Evolutionary conservation across 306 rosid genomes (phyloP).

Genomic region (Castanea crenata): DNA sequence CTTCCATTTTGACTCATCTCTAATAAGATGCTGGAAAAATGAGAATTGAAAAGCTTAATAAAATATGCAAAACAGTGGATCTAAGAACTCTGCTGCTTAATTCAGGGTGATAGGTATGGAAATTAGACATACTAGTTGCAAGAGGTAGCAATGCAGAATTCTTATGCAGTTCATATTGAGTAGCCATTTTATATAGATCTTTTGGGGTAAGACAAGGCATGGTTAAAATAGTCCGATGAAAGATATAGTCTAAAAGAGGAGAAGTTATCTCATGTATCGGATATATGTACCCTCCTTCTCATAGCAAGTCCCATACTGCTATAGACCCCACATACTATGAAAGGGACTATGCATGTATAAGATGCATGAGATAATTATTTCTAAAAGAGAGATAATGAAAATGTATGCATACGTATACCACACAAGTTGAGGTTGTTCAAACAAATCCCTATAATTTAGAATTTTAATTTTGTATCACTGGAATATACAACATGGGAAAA

Average conservation of each 20-base stretch:
- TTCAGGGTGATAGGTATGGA: neutral
- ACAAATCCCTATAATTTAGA: neutral
- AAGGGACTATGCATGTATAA: no score
- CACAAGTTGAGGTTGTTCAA: neutral
- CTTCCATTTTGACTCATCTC: constrained; percentile 46
- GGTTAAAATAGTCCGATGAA: neutral
- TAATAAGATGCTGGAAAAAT: constrained; percentile 2
- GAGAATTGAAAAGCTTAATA: neutral
- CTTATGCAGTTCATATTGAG: neutral
- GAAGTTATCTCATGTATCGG: no score
- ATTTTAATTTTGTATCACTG: no score
- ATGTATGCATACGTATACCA: neutral
- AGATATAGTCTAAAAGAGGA: neutral
- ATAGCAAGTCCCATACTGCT: no score
- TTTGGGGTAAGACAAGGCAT: neutral
- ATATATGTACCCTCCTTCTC: no score
- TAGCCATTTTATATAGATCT: neutral
- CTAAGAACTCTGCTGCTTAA: neutral
- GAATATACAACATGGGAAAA: no score
- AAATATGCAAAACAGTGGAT: neutral
- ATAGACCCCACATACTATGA: no score
- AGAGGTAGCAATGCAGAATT: neutral
- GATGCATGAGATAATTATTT: no score
- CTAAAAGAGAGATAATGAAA: neutral
- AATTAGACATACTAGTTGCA: neutral